Percentiles rank a stretch among this genome's conserved stretches.
Conservation (phyloP, 768 basidiomycete genomes). For the Floccularia luteovirens region DNA sequence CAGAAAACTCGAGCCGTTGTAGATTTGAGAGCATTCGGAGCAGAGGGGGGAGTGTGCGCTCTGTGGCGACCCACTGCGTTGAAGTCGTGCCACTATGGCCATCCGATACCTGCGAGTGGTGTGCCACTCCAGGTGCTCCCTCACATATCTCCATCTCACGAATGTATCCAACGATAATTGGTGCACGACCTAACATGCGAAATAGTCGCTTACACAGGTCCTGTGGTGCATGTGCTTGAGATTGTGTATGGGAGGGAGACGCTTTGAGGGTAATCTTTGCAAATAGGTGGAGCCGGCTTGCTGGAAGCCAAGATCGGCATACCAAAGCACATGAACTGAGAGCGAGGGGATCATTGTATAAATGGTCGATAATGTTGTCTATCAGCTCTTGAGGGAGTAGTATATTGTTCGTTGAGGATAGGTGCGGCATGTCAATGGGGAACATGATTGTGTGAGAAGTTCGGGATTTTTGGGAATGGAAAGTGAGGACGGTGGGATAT, state of each 20-base stretch:
- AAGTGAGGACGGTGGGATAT: too few species aligned
- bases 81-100: slow-evolving; percentile 20
- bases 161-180: slow-evolving; percentile 23
- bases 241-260: slow-evolving; percentile 14
- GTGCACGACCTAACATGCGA: slow-evolving; percentile 20
- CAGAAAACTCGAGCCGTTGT: slow-evolving; percentile 26
- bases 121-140: slow-evolving; percentile 18
- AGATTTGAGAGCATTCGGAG: slow-evolving; percentile 28
- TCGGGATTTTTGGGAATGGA: neutral
- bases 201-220: slow-evolving; percentile 27
- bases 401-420: neutral
- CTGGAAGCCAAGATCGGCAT: slow-evolving; percentile 28
- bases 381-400: slow-evolving; percentile 36
- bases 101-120: too few species aligned
- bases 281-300: slow-evolving; percentile 32
- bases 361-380: slow-evolving; percentile 39
- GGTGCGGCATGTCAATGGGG: neutral
- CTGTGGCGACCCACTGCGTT: slow-evolving; percentile 30
- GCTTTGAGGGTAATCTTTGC: slow-evolving; percentile 27
- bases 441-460: neutral
- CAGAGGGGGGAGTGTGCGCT: slow-evolving; percentile 25
- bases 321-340: slow-evolving; percentile 28
- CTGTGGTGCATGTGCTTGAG: slow-evolving; percentile 16
- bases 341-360: slow-evolving; percentile 23
- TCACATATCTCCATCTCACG: slow-evolving; percentile 31